These are phyloP conservation scores for Sutorius eximius DNA, from an alignment of 1,284 basidiomycete species.

Conservation along the genomic window DNA sequence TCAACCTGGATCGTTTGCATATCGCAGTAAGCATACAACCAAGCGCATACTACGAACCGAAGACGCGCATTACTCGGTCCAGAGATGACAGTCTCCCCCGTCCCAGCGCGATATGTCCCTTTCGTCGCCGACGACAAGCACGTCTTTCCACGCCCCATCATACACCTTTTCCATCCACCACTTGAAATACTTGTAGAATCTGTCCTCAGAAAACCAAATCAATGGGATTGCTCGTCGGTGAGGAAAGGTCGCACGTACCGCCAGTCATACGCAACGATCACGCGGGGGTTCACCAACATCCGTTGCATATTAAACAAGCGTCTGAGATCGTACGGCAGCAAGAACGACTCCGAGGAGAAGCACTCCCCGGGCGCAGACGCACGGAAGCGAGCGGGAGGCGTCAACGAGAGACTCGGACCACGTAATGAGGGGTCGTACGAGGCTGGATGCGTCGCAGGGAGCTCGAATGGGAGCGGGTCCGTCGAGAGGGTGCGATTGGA, in stretches of 20 bases:
- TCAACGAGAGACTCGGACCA: conserved; percentile 33
- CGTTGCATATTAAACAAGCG: conserved; percentile 42
- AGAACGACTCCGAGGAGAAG: conserved; percentile 54
- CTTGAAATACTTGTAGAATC: conserved; percentile 48
- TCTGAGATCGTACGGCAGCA: conserved; percentile 57
- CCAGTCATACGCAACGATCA: conserved; percentile 24
- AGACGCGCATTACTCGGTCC: background rate
- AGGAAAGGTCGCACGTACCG: conserved; percentile 11
- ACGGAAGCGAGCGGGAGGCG: conserved; percentile 46
- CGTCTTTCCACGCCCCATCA: conserved; percentile 37
- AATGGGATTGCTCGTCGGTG: no score
- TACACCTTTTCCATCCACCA: conserved; percentile 47
- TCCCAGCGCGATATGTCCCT: background rate
- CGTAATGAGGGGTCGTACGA: conserved; percentile 7
- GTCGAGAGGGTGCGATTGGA: conserved; percentile 32
- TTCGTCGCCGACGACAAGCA: conserved; percentile 28
- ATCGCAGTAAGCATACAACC: no score
- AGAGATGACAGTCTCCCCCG: background rate
- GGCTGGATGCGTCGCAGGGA: conserved; percentile 21
- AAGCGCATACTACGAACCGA: background rate
- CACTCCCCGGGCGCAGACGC: conserved; percentile 43
- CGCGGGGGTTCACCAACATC: conserved; percentile 25
- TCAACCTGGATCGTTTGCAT: no score
- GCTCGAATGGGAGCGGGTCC: conserved; percentile 19
- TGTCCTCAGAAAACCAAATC: background rate